Conservation (phyloP, 768 basidiomycete genomes). For the Candolleomyces efflorescens region DNA sequence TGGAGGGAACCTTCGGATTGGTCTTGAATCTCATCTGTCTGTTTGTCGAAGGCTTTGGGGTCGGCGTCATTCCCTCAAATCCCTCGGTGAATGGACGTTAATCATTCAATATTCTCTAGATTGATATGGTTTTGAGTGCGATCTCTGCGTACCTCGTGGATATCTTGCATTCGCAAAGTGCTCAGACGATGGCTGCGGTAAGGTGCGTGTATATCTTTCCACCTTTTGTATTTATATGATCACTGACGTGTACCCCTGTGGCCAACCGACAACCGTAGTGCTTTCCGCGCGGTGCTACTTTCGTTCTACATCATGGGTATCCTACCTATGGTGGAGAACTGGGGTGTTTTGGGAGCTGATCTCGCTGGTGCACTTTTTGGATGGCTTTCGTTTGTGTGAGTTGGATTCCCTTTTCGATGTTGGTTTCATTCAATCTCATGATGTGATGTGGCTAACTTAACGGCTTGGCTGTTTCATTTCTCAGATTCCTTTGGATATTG, state of each 20-base stretch:
- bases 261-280: slow-evolving; percentile 34
- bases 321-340: slow-evolving; percentile 30
- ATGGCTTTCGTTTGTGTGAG: neutral
- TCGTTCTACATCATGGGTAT: slow-evolving; percentile 40
- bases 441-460: neutral
- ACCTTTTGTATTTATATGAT: no score
- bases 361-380: neutral
- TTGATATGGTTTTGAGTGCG: slow-evolving; percentile 49
- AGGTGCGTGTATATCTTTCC: slow-evolving; percentile 29
- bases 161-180: slow-evolving; percentile 47
- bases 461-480: neutral
- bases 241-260: no score
- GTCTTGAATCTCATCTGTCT: slow-evolving; percentile 15
- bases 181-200: slow-evolving; percentile 49
- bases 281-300: slow-evolving; percentile 41
- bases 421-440: neutral
- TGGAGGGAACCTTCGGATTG: slow-evolving; percentile 40
- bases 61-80: slow-evolving; percentile 23
- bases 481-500: slow-evolving; percentile 4
- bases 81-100: neutral
- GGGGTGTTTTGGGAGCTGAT: neutral
- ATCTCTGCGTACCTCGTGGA: slow-evolving; percentile 50
- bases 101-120: slow-evolving; percentile 26
- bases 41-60: slow-evolving; percentile 59
- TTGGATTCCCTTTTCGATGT: neutral